phyloP scores from a whole-genome alignment of 257 asterid species.

The Coffea eugenioides region DNA sequence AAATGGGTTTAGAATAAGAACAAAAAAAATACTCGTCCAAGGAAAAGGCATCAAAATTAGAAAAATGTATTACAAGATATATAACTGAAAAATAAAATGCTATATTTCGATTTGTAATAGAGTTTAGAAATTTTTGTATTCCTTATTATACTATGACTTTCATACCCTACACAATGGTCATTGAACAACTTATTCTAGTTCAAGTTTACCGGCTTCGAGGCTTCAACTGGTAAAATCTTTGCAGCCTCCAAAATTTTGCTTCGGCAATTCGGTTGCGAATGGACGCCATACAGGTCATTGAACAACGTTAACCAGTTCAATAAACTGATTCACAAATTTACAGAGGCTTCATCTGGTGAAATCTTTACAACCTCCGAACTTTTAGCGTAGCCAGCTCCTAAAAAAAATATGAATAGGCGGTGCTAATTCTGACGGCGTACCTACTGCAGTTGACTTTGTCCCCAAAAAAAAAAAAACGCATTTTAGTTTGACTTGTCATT shows the following conservation, averaged over 20 bases:
- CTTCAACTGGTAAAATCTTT: not conserved
- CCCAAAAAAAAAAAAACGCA: too few species aligned
- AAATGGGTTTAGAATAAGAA: too few species aligned
- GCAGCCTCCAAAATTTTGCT: not conserved
- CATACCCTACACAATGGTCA: too few species aligned
- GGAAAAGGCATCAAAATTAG: too few species aligned
- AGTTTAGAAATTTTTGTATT: too few species aligned
- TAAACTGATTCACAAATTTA: not conserved
- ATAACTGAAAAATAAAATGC: too few species aligned
- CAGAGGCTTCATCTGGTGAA: not conserved
- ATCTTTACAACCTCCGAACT: not conserved
- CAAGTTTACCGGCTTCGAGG: too few species aligned
- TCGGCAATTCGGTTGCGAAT: too few species aligned
- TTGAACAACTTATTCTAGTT: not conserved
- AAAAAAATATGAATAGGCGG: not conserved
- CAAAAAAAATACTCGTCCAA: too few species aligned
- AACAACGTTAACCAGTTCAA: not conserved
- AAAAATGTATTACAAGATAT: too few species aligned
- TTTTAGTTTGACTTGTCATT: not conserved
- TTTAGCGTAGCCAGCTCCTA: not conserved
- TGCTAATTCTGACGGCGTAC: not conserved
- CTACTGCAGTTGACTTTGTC: constrained; percentile 3
- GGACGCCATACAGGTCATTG: not conserved
- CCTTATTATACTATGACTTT: too few species aligned
- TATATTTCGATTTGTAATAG: too few species aligned